Percentiles rank a stretch among this genome's conserved stretches.
Conservation (phyloP, 305 asterid genomes). For the Fraxinus ornus region DNA sequence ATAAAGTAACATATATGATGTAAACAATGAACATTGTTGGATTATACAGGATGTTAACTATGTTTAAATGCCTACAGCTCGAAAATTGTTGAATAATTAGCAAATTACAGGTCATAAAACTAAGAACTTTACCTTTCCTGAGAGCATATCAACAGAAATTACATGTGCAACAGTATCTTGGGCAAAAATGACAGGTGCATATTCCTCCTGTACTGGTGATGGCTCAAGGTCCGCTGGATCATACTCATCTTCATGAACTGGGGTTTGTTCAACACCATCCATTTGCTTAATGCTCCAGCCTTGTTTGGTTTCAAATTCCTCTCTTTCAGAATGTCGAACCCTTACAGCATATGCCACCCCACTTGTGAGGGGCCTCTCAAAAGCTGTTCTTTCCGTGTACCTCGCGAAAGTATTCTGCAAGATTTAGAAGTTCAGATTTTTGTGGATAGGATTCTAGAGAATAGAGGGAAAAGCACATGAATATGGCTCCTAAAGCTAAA, state of each 20-base stretch:
- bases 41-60: not conserved
- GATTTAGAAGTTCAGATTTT: constrained; percentile 10
- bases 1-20: not conserved
- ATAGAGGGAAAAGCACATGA: not conserved
- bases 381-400: constrained; percentile 85
- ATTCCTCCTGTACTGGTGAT: constrained; percentile 84
- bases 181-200: constrained; percentile 96
- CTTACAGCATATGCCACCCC: constrained; percentile 98
- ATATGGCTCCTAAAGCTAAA: not conserved
- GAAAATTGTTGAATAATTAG: not conserved
- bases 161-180: constrained; percentile 98
- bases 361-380: constrained; percentile 97
- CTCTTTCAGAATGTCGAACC: constrained; percentile 80
- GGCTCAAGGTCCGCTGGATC: constrained; percentile 65
- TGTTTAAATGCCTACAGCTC: not conserved
- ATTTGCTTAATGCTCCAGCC: constrained; percentile 94
- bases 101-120: not conserved
- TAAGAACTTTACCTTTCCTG: constrained; percentile 72
- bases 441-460: constrained; percentile 11
- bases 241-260: constrained; percentile 85
- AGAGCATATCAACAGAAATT: constrained; percentile 88
- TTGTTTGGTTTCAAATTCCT: constrained; percentile 76
- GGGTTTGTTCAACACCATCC: constrained; percentile 76
- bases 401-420: constrained; percentile 76
- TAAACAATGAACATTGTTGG: not conserved